Evolutionary conservation across 805 yeast genomes (phyloP).

Genomic region (Lipomyces yamadae): DNA sequence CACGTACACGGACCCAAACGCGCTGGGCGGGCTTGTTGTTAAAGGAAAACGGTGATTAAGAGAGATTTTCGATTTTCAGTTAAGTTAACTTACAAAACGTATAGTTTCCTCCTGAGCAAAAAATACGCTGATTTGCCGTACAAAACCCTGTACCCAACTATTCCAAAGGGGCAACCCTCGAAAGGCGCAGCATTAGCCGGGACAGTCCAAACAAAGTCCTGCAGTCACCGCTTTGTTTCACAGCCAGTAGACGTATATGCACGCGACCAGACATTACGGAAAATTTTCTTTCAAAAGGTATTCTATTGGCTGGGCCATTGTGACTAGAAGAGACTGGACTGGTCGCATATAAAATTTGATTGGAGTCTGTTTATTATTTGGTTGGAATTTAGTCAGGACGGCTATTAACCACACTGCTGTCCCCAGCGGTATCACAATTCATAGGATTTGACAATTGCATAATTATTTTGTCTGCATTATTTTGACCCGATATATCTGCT

Average conservation of each 20-base stretch:
- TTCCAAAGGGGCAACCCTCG: not conserved
- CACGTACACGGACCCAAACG: no score
- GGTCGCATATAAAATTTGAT: not conserved
- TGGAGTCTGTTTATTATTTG: not conserved
- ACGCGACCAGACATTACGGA: not conserved
- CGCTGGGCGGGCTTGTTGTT: no score
- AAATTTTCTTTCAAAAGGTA: not conserved
- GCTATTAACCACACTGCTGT: not conserved
- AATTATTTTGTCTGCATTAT: not conserved
- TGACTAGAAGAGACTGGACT: not conserved
- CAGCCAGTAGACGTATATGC: not conserved
- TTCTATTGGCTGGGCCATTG: not conserved
- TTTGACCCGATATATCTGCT: not conserved
- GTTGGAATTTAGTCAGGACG: not conserved
- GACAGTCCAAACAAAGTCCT: no score
- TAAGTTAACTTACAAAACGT: no score
- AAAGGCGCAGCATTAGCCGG: no score
- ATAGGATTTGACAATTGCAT: not conserved
- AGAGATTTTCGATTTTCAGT: no score
- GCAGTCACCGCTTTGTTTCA: not conserved
- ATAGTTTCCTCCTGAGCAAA: no score
- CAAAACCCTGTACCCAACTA: no score
- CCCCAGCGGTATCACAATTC: not conserved
- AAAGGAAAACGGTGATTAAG: no score
- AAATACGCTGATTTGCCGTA: not conserved